Conservation (phyloP, 2,329 filamentous ascomycete genomes). For the Gnomoniopsis sp. region DNA sequence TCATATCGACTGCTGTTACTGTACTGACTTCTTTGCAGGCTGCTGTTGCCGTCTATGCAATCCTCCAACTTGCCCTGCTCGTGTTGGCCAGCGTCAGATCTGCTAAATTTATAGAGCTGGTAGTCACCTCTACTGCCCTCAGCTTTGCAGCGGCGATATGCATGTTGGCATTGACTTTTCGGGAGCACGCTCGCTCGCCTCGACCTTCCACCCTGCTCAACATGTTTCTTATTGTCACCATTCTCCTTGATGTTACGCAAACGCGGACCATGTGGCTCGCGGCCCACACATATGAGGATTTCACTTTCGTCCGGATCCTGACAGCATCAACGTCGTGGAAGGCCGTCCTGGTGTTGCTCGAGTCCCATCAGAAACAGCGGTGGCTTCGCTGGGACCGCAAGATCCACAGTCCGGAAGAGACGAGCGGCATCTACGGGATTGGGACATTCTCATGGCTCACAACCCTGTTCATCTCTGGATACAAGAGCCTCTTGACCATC, state of each 20-base stretch:
- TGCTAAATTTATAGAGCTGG: slow-evolving; percentile 17
- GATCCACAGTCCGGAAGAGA: slow-evolving; percentile 35
- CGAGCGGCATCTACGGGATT: slow-evolving; percentile 27
- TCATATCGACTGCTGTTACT: neutral
- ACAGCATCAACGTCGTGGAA: slow-evolving; percentile 26
- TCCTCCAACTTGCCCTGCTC: slow-evolving; percentile 30
- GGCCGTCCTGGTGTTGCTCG: slow-evolving; percentile 32
- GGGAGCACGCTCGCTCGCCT: slow-evolving; percentile 29
- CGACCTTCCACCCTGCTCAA: slow-evolving; percentile 41
- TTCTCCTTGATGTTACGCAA: slow-evolving; percentile 41
- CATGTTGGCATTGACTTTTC: slow-evolving; percentile 29
- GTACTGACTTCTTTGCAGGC: slow-evolving; percentile 18
- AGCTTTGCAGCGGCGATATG: slow-evolving; percentile 25
- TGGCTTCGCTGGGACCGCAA: slow-evolving; percentile 36
- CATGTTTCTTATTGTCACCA: slow-evolving; percentile 37
- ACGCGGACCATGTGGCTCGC: slow-evolving; percentile 40
- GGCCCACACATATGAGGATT: slow-evolving; percentile 11
- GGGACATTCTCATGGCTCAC: slow-evolving; percentile 31
- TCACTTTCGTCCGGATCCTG: slow-evolving; percentile 17
- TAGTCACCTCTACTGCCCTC: slow-evolving; percentile 23
- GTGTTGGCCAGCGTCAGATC: slow-evolving; percentile 25
- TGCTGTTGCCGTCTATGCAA: slow-evolving; percentile 23
- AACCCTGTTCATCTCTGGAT: slow-evolving; percentile 28
- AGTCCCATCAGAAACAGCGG: slow-evolving; percentile 35
- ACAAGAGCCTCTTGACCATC: slow-evolving; percentile 27